A percentile compares a stretch with the other conserved stretches of the same genome.
These are phyloP conservation scores for bread wheat (Triticum aestivum) DNA, from an alignment of 176 grass and related monocot genomes.

Conservation along the genomic window DNA sequence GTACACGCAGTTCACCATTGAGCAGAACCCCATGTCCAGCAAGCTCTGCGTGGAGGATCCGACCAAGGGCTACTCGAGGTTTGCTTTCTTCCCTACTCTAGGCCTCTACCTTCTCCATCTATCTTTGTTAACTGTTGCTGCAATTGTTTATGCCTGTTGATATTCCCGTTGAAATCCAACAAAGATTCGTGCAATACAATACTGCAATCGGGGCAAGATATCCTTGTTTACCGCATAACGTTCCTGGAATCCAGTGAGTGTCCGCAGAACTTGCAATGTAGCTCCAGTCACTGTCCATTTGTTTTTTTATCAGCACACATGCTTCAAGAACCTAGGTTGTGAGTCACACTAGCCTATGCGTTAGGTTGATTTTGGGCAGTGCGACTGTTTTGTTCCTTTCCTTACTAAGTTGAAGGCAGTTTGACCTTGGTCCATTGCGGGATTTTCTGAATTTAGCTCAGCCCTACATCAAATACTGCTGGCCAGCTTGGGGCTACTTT, in stretches of 20 bases:
- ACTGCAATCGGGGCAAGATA: conserved; percentile 5
- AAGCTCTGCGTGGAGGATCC: conserved; percentile 63
- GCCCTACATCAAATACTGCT: background rate
- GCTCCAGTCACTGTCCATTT: conserved; percentile 26
- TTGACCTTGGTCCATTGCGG: background rate
- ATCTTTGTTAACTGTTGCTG: background rate
- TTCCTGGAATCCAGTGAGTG: background rate
- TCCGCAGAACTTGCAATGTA: background rate
- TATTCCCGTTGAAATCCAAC: conserved; percentile 20
- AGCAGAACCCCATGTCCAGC: conserved; percentile 89
- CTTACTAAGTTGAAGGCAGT: background rate
- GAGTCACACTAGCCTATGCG: conserved; percentile 21
- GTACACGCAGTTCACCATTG: conserved; percentile 91
- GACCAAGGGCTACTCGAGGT: conserved; percentile 58
- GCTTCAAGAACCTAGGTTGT: conserved; percentile 10
- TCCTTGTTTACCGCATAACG: background rate
- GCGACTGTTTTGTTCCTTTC: background rate
- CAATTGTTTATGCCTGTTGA: conserved; percentile 30
- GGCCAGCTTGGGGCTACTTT: background rate
- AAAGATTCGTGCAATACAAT: conserved; percentile 28
- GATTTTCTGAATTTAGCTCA: background rate
- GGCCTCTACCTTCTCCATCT: background rate
- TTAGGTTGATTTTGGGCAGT: conserved; percentile 28
- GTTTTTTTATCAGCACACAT: conserved; percentile 2
- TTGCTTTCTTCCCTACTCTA: conserved; percentile 4